Percentiles rank a stretch among this genome's conserved stretches.
phyloP scores from a whole-genome alignment of 768 basidiomycete species.

The Cystoderma amianthinum region DNA sequence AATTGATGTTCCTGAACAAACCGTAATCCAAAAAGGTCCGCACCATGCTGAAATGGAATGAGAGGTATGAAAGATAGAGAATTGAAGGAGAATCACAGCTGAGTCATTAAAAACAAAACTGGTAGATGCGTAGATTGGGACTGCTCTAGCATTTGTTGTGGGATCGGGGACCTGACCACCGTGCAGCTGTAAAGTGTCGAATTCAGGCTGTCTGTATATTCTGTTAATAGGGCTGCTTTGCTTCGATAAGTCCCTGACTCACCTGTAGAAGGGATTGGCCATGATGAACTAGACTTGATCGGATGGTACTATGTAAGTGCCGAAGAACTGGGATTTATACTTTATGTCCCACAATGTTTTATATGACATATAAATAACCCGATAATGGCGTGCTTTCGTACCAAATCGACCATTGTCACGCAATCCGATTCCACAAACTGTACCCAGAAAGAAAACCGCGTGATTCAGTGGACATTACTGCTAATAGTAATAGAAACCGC shows the following conservation, averaged over 20 bases:
- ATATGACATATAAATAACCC: not conserved
- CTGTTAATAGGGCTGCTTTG: not conserved
- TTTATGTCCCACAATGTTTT: not conserved
- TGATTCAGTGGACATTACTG: not conserved
- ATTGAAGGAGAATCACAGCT: slow-evolving; percentile 29
- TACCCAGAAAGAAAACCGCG: not conserved
- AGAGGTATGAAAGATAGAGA: not conserved
- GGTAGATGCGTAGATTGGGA: slow-evolving; percentile 71
- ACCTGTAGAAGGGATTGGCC: not conserved
- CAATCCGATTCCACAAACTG: not conserved
- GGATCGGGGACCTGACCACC: slow-evolving; percentile 63
- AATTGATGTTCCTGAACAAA: slow-evolving; percentile 12
- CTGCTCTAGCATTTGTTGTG: slow-evolving; percentile 65
- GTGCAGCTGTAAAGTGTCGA: slow-evolving; percentile 77
- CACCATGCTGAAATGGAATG: slow-evolving; percentile 44
- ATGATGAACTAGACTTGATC: not conserved
- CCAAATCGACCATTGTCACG: too few species aligned
- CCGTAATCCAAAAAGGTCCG: slow-evolving; percentile 64
- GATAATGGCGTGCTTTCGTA: not conserved
- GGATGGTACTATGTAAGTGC: not conserved
- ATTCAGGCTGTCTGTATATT: slow-evolving; percentile 48
- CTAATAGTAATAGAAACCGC: not conserved
- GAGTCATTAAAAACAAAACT: slow-evolving; percentile 72
- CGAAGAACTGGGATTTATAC: not conserved
- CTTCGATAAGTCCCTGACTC: not conserved